Conservation (phyloP, 495 filamentous ascomycete genomes). For the Talaromyces liani region DNA sequence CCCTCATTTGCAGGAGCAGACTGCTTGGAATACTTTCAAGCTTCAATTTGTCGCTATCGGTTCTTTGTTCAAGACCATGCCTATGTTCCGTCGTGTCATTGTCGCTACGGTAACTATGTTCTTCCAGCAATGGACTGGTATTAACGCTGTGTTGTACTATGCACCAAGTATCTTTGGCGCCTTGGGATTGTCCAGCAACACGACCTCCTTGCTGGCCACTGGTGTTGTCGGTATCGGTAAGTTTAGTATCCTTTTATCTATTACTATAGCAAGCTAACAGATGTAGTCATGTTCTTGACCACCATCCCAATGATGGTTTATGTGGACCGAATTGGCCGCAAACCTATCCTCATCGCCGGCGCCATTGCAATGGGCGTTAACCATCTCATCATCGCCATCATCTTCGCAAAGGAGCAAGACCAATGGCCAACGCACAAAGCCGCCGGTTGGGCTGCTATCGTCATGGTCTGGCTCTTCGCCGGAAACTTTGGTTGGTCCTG, state of each 20-base stretch:
- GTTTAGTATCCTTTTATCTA: slow-evolving; percentile 10
- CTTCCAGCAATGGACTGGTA: slow-evolving; percentile 63
- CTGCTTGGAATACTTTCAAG: slow-evolving; percentile 53
- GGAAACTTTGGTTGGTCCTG: slow-evolving; percentile 69
- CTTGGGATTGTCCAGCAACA: slow-evolving; percentile 50
- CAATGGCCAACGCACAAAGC: slow-evolving; percentile 51
- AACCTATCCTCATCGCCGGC: slow-evolving; percentile 55
- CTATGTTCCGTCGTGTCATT: slow-evolving; percentile 66
- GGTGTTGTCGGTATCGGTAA: slow-evolving; percentile 68
- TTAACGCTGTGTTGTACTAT: slow-evolving; percentile 65
- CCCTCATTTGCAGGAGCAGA: slow-evolving; percentile 54
- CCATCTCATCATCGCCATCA: slow-evolving; percentile 63
- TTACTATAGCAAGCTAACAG: not conserved
- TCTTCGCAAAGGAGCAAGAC: slow-evolving; percentile 54
- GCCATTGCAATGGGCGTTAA: slow-evolving; percentile 56
- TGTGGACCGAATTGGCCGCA: slow-evolving; percentile 61
- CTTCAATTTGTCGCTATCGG: slow-evolving; percentile 61
- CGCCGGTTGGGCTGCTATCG: slow-evolving; percentile 65
- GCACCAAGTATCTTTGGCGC: slow-evolving; percentile 60
- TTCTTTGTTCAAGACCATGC: slow-evolving; percentile 57
- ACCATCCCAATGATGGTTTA: slow-evolving; percentile 63
- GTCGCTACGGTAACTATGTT: slow-evolving; percentile 60
- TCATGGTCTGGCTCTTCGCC: slow-evolving; percentile 71
- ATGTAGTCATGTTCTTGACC: slow-evolving; percentile 37
- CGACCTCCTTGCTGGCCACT: slow-evolving; percentile 57